Percentiles rank a stretch among this genome's conserved stretches.
phyloP scores from a whole-genome alignment of 768 basidiomycete species.

The Collybia nuda region DNA sequence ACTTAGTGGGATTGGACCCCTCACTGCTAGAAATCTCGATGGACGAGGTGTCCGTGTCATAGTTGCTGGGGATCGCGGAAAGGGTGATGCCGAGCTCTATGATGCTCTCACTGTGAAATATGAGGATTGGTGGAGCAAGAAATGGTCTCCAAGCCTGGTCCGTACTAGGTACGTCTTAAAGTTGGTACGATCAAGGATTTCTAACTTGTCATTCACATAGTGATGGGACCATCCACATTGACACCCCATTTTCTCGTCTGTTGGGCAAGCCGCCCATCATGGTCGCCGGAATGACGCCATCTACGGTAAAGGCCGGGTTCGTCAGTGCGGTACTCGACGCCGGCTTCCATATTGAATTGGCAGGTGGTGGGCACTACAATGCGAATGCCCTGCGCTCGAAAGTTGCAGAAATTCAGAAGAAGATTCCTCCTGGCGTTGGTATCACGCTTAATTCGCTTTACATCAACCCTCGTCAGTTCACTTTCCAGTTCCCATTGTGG shows the following conservation, averaged over 20 bases:
- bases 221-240: slow-evolving; percentile 89
- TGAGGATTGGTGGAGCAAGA: slow-evolving; percentile 92
- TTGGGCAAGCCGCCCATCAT: slow-evolving; percentile 97
- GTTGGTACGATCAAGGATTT: background rate
- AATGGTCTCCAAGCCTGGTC: slow-evolving; percentile 80
- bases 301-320: slow-evolving; percentile 93
- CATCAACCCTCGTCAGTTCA: slow-evolving; percentile 97
- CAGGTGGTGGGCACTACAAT: slow-evolving; percentile 98
- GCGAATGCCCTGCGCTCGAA: slow-evolving; percentile 84
- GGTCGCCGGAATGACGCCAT: slow-evolving; percentile 99
- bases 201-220: slow-evolving; percentile 36
- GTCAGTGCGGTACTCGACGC: slow-evolving; percentile 91
- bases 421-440: slow-evolving; percentile 86
- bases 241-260: slow-evolving; percentile 95
- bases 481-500: slow-evolving; percentile 97
- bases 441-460: slow-evolving; percentile 94
- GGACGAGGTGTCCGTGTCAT: slow-evolving; percentile 92
- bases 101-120: slow-evolving; percentile 59
- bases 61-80: slow-evolving; percentile 87
- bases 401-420: slow-evolving; percentile 86
- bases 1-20: slow-evolving; percentile 86
- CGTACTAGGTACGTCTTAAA: slow-evolving; percentile 74
- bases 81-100: slow-evolving; percentile 87
- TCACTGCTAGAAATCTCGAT: slow-evolving; percentile 88
- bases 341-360: slow-evolving; percentile 95